Evolutionary conservation across 1,139 yeast genomes (phyloP).

Genomic region (Eremothecium coryli): DNA sequence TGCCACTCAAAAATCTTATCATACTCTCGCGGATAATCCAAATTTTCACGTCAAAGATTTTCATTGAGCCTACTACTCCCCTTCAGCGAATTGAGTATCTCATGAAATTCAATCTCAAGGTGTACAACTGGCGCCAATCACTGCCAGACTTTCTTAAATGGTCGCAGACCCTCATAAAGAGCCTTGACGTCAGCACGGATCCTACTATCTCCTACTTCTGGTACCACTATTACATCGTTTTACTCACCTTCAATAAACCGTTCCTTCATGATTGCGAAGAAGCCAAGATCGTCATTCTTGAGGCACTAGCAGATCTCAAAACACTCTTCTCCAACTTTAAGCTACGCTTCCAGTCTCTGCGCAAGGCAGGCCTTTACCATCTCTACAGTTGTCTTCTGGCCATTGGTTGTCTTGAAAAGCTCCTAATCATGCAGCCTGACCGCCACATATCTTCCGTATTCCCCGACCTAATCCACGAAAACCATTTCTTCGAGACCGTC

Average conservation of each 20-base stretch:
- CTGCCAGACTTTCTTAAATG: slow-evolving; percentile 44
- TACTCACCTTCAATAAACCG: slow-evolving; percentile 51
- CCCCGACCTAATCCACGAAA: slow-evolving; percentile 14
- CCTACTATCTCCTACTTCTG: slow-evolving; percentile 44
- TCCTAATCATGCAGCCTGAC: slow-evolving; percentile 12
- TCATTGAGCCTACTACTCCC: slow-evolving; percentile 26
- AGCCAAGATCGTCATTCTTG: slow-evolving; percentile 22
- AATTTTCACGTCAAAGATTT: slow-evolving; percentile 36
- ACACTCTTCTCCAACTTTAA: slow-evolving; percentile 25
- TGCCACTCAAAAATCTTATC: slow-evolving; percentile 40
- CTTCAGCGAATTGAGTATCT: slow-evolving; percentile 23
- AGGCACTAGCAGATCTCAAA: slow-evolving; percentile 24
- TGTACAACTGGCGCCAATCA: slow-evolving; percentile 41
- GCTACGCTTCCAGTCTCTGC: slow-evolving; percentile 6
- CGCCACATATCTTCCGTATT: slow-evolving; percentile 6
- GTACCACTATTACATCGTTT: slow-evolving; percentile 49
- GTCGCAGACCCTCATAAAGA: slow-evolving; percentile 37
- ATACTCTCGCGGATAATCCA: slow-evolving; percentile 49
- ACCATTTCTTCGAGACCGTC: slow-evolving; percentile 21
- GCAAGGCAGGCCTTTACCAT: slow-evolving; percentile 26
- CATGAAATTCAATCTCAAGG: slow-evolving; percentile 41
- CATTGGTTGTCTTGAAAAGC: slow-evolving; percentile 23
- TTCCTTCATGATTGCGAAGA: slow-evolving; percentile 36
- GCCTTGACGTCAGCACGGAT: slow-evolving; percentile 35
- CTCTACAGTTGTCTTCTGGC: slow-evolving; percentile 29